Evolutionary conservation across 257 asterid genomes (phyloP), one percentile per base, ranked within the genome.

Genomic region (Plantago elongata): DNA sequence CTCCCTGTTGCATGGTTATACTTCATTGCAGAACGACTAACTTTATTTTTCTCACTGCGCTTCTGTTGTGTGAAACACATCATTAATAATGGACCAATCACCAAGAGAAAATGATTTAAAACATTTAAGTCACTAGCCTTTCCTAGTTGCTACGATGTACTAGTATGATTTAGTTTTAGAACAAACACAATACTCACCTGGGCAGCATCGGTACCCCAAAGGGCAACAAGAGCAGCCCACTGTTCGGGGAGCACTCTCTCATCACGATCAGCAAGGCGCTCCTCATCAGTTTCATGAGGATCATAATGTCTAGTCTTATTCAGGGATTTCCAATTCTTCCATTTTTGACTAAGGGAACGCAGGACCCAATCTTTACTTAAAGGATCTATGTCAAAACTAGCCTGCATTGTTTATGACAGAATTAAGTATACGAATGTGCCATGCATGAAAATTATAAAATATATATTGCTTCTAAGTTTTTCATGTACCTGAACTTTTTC

Each of bases 171-270:
- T 8, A 49, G 17, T 15, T 37, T 9, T 14, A 45, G 50, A 59
- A 50, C 45, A 51, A n/a, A 18, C 40, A 34, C 11, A 4, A 49
- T 13, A 49, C 30, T 52, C 73, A 74, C 82, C 82, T 73, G 74
- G 11, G 54, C 74, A 17, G 47, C 34, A 51, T 77, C 79, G 3
- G 82, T 62, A 44, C 59, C 74, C 82, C 82, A 77, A 57, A 73
- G 73, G 13, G 62, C 66, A 40, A 77, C 63, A 61, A 77, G 82
- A 46, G 51, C 63, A 49, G 63, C 69, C 82, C 82, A 77, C 60
- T 77, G 82, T 58, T 77, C 79, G 16, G 82, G 79, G 62, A 67
- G 79, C 71, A 77, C 79, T 63, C 82, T 67, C 49, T 66, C 77
- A 59, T 77, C 77, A 49, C 76, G 62, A 70, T 73, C 74, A 66